Evolutionary conservation across 495 filamentous ascomycete genomes (phyloP), one percentile per base, ranked within the genome.

Genomic region (Chaetomium cochliodes): DNA sequence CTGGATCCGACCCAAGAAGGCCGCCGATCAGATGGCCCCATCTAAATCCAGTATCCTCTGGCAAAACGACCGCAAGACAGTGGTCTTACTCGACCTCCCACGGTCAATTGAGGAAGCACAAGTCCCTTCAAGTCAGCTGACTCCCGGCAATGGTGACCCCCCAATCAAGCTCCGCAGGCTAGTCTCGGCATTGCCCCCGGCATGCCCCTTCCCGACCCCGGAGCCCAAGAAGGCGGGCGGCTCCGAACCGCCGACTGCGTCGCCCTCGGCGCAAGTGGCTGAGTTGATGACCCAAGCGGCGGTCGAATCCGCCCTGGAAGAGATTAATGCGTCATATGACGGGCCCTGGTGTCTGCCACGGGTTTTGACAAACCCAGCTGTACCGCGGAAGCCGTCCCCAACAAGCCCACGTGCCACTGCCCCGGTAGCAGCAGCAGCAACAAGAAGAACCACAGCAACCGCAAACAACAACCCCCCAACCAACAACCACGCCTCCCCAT

Each of bases 271-370:
- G n/a, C 78, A 77, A 28, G 57, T 82, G 59, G 71, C 77, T 16
- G 78, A 80, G 63, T 62, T 82, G 49, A 82, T 82, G 79, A 74
- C 77, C 50, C 59, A 73, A 20, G 78, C 77, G 25, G 72, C 70
- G n/a, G 74, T 74, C 25, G 74, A 76, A 60, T 60, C 72, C 8
- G 79, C 82, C 26, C 73, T 84, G 23, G 65, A 78, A 15, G 68
- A 78, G 23, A 70, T 76, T 20, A 67, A 51, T 25, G 42, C 41
- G 5, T 64, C 62, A 33, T 76, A 80, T 58, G n/a, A 68, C 8
- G 81, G 80, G 16, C 73, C 72, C 6, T 85, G 80, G 78, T 81
- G 74, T 63, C 68, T 83, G 15, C 76, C 77, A 9, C 77, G 83
- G 1, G 30, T 67, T 9, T 3, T 44, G 13, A 37, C 41, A 44